Percentiles rank a stretch among this genome's conserved stretches.
These are phyloP conservation scores for Haplosporangium gracile DNA, from an alignment of 192 early-diverging fungal species.

Conservation along the genomic window DNA sequence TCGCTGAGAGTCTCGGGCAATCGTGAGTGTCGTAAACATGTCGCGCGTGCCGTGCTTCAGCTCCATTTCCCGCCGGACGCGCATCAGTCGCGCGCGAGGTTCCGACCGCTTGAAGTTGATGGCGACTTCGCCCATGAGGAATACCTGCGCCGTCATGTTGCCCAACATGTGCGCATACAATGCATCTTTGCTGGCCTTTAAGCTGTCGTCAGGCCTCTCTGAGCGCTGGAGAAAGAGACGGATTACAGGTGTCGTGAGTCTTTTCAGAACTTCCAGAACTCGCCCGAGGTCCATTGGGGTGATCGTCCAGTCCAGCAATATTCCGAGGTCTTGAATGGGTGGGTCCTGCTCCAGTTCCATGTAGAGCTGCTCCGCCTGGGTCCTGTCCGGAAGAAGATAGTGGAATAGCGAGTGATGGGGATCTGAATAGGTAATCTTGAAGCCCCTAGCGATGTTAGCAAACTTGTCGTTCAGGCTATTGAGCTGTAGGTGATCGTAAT, in stretches of 20 bases:
- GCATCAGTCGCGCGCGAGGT: not conserved
- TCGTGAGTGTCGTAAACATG: slow-evolving; percentile 10
- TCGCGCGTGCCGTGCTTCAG: slow-evolving; percentile 20
- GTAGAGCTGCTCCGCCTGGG: slow-evolving; percentile 5
- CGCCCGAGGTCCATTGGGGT: slow-evolving; percentile 10
- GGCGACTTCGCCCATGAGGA: slow-evolving; percentile 15
- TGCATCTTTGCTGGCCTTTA: not conserved
- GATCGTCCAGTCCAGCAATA: slow-evolving; percentile 27
- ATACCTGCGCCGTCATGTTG: not conserved
- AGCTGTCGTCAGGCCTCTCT: not conserved
- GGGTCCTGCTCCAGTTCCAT: slow-evolving; percentile 8
- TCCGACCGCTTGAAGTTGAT: not conserved
- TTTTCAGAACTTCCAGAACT: not conserved
- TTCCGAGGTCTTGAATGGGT: slow-evolving; percentile 19
- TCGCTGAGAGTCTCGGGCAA: slow-evolving; percentile 3
- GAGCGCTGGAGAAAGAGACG: slow-evolving; percentile 9
- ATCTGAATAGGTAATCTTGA: not conserved
- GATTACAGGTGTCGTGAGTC: slow-evolving; percentile 3
- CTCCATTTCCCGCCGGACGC: slow-evolving; percentile 1
- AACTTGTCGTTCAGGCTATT: not conserved
- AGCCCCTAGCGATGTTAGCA: not conserved
- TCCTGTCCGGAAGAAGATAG: slow-evolving; percentile 4
- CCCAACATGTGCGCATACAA: slow-evolving; percentile 12
- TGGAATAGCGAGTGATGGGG: slow-evolving; percentile 5
- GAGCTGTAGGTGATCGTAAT: slow-evolving; percentile 7